These are phyloP conservation scores for Aspergillus tamarii DNA, from an alignment of 2,329 filamentous ascomycete genomes.

Conservation along the genomic window DNA sequence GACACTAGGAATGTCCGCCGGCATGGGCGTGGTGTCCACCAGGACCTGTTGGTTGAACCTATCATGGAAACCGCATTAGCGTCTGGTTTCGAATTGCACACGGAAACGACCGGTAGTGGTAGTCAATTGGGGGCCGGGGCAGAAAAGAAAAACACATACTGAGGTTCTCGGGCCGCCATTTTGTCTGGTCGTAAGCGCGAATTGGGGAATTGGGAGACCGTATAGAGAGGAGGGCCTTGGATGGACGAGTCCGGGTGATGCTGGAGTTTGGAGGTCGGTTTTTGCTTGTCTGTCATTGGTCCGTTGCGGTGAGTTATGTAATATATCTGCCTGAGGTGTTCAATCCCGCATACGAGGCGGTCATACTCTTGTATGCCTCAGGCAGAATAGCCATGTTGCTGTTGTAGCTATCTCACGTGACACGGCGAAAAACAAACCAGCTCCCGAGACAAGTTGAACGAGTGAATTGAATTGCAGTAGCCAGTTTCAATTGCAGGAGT, in stretches of 20 bases:
- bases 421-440: slow-evolving; percentile 23
- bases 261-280: slow-evolving; percentile 38
- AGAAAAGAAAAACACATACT: slow-evolving; percentile 16
- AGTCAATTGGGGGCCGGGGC: slow-evolving; percentile 23
- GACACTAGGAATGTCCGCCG: slow-evolving; percentile 87
- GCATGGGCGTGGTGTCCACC: slow-evolving; percentile 94
- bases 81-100: not conserved
- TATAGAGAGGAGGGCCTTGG: slow-evolving; percentile 14
- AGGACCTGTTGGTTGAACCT: slow-evolving; percentile 95
- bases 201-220: slow-evolving; percentile 5
- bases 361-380: not conserved
- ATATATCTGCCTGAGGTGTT: slow-evolving; percentile 14
- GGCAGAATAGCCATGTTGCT: not conserved
- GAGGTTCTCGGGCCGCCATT: slow-evolving; percentile 27
- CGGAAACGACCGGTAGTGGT: slow-evolving; percentile 9
- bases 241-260: slow-evolving; percentile 30
- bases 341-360: not conserved
- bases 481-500: not conserved
- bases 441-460: not conserved
- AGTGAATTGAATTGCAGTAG: not conserved
- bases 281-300: slow-evolving; percentile 41
- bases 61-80: slow-evolving; percentile 18
- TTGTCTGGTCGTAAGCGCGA: slow-evolving; percentile 13
- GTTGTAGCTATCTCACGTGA: slow-evolving; percentile 15
- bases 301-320: slow-evolving; percentile 22